Conservation (phyloP, 495 filamentous ascomycete genomes). For the Aeminium ludgeri region DNA sequence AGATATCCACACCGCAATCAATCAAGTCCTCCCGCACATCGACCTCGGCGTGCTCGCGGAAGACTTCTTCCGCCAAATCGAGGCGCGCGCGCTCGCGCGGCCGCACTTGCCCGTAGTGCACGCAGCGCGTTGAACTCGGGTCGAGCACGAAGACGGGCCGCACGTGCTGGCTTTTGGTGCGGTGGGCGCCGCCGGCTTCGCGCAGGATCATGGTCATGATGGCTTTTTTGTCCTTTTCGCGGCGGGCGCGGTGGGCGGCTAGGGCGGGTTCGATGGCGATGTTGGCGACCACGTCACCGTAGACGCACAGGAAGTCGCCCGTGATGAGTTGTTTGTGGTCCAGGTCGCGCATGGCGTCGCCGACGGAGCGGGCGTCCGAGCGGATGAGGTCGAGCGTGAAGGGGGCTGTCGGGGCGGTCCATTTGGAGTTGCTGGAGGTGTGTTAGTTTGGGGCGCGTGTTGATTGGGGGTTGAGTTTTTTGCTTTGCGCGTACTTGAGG, state of each 20-base stretch:
- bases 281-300: slow-evolving; percentile 90
- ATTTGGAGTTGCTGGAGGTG: slow-evolving; percentile 37
- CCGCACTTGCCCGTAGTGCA: slow-evolving; percentile 74
- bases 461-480: background rate
- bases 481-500: slow-evolving; percentile 35
- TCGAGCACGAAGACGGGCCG: slow-evolving; percentile 78
- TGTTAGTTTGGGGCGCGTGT: too few species aligned
- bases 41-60: slow-evolving; percentile 45
- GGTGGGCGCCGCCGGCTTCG: slow-evolving; percentile 55
- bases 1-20: slow-evolving; percentile 94
- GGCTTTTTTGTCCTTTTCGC: slow-evolving; percentile 73
- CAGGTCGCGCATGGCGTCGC: slow-evolving; percentile 88
- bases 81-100: slow-evolving; percentile 21
- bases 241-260: slow-evolving; percentile 59
- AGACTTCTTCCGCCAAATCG: slow-evolving; percentile 56
- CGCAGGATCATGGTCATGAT: slow-evolving; percentile 96
- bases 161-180: slow-evolving; percentile 54
- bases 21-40: slow-evolving; percentile 77
- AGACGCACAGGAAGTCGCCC: slow-evolving; percentile 80
- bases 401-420: slow-evolving; percentile 54
- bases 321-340: slow-evolving; percentile 74
- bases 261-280: slow-evolving; percentile 66
- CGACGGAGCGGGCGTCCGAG: slow-evolving; percentile 71
- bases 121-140: slow-evolving; percentile 57
- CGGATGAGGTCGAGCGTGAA: slow-evolving; percentile 79